Evolutionary conservation across 2,329 filamentous ascomycete species (phyloP).

Genomic region (Ophiostoma pallidulum): DNA sequence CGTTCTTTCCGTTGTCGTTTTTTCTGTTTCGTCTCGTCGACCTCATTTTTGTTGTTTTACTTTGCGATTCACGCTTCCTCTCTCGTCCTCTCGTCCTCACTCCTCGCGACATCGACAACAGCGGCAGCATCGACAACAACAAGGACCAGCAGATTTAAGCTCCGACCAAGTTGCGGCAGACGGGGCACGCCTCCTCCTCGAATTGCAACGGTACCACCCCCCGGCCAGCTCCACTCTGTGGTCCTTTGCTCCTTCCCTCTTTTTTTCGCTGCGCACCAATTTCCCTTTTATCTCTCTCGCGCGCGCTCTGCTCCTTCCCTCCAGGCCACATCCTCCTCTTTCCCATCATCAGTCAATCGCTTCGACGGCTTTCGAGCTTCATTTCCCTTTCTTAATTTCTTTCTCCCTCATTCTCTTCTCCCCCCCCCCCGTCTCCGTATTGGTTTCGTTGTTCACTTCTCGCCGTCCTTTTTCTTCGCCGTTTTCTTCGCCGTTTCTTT

Average conservation of each 20-base stretch:
- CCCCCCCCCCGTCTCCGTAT: too few species aligned
- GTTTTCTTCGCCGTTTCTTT: too few species aligned
- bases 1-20: background rate
- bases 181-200: background rate
- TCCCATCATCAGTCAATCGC: background rate
- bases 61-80: background rate
- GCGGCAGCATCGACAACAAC: background rate
- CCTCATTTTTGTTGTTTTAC: background rate
- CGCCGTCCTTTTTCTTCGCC: conserved; percentile 7
- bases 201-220: background rate
- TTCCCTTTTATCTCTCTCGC: conserved; percentile 4
- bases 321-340: background rate
- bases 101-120: too few species aligned
- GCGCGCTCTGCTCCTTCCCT: background rate
- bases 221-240: conserved; percentile 4
- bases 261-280: conserved; percentile 4
- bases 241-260: background rate
- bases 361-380: background rate
- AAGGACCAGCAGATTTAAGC: too few species aligned
- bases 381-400: background rate
- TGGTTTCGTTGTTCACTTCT: background rate
- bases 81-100: background rate
- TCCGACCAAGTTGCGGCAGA: too few species aligned
- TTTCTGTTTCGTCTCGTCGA: conserved; percentile 1
- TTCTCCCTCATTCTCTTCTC: background rate